Evolutionary conservation across 768 basidiomycete species (phyloP).

Genomic region (Pulveroboletus sp.): DNA sequence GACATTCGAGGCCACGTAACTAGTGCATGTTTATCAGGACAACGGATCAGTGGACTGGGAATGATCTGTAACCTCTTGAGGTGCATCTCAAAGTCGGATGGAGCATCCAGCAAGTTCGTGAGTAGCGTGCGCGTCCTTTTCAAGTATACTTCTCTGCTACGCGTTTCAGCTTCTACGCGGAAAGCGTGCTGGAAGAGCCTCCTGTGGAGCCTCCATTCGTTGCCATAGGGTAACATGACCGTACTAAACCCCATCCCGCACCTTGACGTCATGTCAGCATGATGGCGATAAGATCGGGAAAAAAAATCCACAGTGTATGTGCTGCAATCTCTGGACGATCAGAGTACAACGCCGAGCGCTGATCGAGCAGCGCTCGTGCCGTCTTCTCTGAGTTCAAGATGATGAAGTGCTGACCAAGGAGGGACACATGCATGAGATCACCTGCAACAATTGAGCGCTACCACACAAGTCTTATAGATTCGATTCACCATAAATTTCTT

Average conservation of each 20-base stretch:
- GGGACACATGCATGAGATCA: conserved; percentile 19
- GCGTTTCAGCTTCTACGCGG: conserved; percentile 18
- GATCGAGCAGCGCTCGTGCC: conserved; percentile 25
- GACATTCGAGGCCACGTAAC: conserved; percentile 25
- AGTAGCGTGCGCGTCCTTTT: conserved; percentile 20
- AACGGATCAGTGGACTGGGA: neutral
- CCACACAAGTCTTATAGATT: neutral
- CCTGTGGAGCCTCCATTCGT: conserved; percentile 30
- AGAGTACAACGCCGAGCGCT: conserved; percentile 27
- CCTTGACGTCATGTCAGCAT: conserved; percentile 8
- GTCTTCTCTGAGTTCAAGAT: conserved; percentile 28
- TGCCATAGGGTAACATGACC: conserved; percentile 27
- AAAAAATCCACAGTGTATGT: conserved; percentile 4
- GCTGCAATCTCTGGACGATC: conserved; percentile 22
- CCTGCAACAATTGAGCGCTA: conserved; percentile 10
- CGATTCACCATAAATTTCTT: conserved; percentile 29
- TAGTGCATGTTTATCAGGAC: neutral
- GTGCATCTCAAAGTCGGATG: conserved; percentile 23
- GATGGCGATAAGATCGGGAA: neutral
- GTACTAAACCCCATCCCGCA: conserved; percentile 29
- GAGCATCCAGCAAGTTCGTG: conserved; percentile 17
- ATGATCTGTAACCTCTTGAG: conserved; percentile 15
- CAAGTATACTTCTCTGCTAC: conserved; percentile 20
- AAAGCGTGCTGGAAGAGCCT: conserved; percentile 29
- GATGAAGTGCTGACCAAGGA: conserved; percentile 24